Conservation (phyloP, 2,329 filamentous ascomycete genomes). For the Raffaelea albimanens region DNA sequence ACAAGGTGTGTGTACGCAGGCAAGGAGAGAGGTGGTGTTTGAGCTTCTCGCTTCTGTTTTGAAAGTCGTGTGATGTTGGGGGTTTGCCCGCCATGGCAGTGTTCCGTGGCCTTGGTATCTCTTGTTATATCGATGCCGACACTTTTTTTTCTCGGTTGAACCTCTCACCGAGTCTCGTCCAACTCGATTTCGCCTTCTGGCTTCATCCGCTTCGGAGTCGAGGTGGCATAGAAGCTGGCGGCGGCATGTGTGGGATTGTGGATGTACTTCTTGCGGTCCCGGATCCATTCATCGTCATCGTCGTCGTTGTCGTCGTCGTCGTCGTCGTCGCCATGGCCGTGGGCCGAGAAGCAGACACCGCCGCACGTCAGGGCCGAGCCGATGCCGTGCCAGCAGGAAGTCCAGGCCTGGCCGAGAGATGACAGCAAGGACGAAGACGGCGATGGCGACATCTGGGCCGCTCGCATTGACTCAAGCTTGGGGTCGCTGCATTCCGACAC, state of each 20-base stretch:
- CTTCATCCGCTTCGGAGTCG: slow-evolving; percentile 27
- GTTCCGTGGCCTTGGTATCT: no score
- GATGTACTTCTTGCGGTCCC: slow-evolving; percentile 14
- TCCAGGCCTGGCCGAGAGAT: neutral
- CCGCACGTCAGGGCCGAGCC: neutral
- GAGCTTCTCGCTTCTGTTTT: no score
- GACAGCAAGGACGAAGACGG: neutral
- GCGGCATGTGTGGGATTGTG: slow-evolving; percentile 31
- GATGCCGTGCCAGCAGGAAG: neutral
- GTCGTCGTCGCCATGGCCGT: neutral
- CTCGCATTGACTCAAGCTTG: neutral
- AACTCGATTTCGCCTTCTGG: slow-evolving; percentile 16
- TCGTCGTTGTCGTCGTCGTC: neutral
- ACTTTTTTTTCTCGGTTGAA: no score
- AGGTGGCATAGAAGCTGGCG: slow-evolving; percentile 30
- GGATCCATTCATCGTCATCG: neutral
- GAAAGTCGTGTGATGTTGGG: no score
- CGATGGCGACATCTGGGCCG: neutral
- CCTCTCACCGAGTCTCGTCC: neutral
- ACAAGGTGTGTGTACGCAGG: no score
- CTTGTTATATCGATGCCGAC: no score
- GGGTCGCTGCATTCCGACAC: neutral
- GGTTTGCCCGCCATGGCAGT: no score
- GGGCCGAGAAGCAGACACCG: neutral
- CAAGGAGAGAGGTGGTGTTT: no score